Evolutionary conservation across 768 basidiomycete species (phyloP).

Genomic region (Naganishia onofrii): DNA sequence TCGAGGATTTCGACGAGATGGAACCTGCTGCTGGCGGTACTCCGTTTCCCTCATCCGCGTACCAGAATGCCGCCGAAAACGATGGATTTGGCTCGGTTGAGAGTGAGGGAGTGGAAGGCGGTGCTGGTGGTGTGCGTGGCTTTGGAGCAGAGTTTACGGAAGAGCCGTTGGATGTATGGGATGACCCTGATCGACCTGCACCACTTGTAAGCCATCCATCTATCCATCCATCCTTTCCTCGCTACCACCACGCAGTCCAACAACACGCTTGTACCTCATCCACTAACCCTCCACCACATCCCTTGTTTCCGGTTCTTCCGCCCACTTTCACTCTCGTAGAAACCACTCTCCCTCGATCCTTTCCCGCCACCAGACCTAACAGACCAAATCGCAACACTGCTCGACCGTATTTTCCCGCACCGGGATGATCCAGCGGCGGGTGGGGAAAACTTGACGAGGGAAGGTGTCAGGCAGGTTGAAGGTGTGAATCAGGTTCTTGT

Average conservation of each 20-base stretch:
- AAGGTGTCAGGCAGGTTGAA: conserved; percentile 72
- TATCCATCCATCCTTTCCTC: background rate
- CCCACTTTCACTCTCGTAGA: too few relatives aligned
- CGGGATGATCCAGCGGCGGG: conserved; percentile 30
- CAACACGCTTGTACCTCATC: too few relatives aligned
- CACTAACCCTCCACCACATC: too few relatives aligned
- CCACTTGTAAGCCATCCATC: conserved; percentile 19
- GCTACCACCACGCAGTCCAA: too few relatives aligned
- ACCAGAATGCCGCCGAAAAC: conserved; percentile 25
- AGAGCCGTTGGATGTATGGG: conserved; percentile 37
- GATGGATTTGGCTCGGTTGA: conserved; percentile 9
- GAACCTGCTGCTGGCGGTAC: conserved; percentile 54
- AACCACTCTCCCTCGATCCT: conserved; percentile 65
- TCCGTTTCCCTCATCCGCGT: too few relatives aligned
- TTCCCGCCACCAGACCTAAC: conserved; percentile 61
- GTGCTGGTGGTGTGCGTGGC: too few relatives aligned
- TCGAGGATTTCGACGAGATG: conserved; percentile 57
- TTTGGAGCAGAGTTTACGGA: conserved; percentile 57
- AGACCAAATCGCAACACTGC: conserved; percentile 64
- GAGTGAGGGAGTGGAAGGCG: too few relatives aligned
- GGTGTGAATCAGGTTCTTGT: conserved; percentile 76
- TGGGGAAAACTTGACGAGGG: conserved; percentile 64
- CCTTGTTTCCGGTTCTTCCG: too few relatives aligned
- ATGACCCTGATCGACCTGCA: conserved; percentile 34
- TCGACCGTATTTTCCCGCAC: conserved; percentile 65